Percentiles rank a stretch among this genome's conserved stretches.
Conservation (phyloP, 257 asterid species). For the Henckelia pumila region DNA sequence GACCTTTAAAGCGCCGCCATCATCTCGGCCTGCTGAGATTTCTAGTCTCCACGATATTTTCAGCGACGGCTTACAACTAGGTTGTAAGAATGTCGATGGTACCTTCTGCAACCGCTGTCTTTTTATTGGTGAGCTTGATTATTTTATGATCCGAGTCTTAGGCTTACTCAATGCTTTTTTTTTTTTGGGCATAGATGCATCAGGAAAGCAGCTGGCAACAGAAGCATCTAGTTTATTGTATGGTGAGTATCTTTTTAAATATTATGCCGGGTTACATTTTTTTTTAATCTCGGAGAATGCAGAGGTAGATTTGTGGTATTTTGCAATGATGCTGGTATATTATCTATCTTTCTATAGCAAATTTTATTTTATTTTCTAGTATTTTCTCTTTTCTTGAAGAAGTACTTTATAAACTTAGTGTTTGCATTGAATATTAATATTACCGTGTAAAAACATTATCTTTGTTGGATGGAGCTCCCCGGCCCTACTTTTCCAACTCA, state of each 20-base stretch:
- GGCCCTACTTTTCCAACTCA: slow-evolving; percentile 1
- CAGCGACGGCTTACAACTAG: slow-evolving; percentile 36
- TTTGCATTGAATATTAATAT: slow-evolving; percentile 13
- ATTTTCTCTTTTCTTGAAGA: background rate
- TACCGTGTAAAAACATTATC: background rate
- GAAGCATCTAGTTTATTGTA: slow-evolving; percentile 41
- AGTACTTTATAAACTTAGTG: slow-evolving; percentile 7
- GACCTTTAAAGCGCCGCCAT: slow-evolving; percentile 33
- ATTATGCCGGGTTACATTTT: slow-evolving; percentile 11
- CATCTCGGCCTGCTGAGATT: slow-evolving; percentile 9
- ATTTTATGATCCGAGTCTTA: background rate
- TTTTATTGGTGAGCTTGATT: slow-evolving; percentile 8
- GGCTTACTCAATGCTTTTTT: background rate
- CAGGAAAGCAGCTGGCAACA: slow-evolving; percentile 37
- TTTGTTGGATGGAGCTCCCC: background rate
- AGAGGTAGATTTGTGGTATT: slow-evolving; percentile 12
- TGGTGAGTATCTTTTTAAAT: slow-evolving; percentile 36
- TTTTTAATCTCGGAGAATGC: slow-evolving; percentile 8
- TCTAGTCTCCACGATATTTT: slow-evolving; percentile 36
- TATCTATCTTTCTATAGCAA: background rate
- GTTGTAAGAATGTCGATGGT: slow-evolving; percentile 42
- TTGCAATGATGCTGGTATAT: slow-evolving; percentile 15
- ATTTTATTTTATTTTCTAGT: background rate
- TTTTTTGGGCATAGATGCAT: slow-evolving; percentile 34
- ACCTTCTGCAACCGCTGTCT: slow-evolving; percentile 9